Evolutionary conservation across 495 filamentous ascomycete species (phyloP).

Genomic region (Massariosphaeria phaeospora): DNA sequence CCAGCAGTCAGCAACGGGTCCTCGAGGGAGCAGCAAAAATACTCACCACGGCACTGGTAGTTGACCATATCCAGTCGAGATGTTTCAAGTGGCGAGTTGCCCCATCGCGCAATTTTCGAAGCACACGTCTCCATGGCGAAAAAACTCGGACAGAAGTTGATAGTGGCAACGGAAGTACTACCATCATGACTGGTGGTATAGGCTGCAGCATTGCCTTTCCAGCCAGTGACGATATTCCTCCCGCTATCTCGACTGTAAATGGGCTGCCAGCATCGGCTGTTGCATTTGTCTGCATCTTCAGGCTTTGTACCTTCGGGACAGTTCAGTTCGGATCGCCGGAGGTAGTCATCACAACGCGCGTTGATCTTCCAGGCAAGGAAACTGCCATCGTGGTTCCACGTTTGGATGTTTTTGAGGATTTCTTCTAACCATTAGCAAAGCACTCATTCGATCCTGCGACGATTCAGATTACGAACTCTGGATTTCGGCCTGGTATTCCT

Average conservation of each 20-base stretch:
- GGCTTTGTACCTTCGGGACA: constrained; percentile 1
- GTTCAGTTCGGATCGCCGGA: neutral
- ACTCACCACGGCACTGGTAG: constrained; percentile 10
- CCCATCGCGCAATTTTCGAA: neutral
- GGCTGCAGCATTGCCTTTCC: neutral
- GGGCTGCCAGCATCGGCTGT: constrained; percentile 9
- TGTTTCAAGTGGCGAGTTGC: neutral
- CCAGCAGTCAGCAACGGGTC: neutral
- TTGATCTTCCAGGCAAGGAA: constrained; percentile 10
- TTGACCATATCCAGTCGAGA: constrained; percentile 3
- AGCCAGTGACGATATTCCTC: neutral
- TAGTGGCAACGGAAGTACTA: neutral
- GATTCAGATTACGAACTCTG: neutral
- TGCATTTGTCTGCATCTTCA: neutral
- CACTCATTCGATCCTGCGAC: neutral
- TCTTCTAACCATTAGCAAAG: neutral
- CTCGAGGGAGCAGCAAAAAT: neutral
- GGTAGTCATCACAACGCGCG: constrained; percentile 9
- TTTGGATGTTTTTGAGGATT: constrained; percentile 7
- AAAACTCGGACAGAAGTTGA: constrained; percentile 14
- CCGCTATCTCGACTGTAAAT: neutral
- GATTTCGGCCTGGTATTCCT: constrained; percentile 6
- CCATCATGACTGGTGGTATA: constrained; percentile 5
- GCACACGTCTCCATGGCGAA: neutral
- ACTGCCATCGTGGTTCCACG: constrained; percentile 10